phyloP scores from a whole-genome alignment of 768 basidiomycete genomes.

The Leccinum imitatum region DNA sequence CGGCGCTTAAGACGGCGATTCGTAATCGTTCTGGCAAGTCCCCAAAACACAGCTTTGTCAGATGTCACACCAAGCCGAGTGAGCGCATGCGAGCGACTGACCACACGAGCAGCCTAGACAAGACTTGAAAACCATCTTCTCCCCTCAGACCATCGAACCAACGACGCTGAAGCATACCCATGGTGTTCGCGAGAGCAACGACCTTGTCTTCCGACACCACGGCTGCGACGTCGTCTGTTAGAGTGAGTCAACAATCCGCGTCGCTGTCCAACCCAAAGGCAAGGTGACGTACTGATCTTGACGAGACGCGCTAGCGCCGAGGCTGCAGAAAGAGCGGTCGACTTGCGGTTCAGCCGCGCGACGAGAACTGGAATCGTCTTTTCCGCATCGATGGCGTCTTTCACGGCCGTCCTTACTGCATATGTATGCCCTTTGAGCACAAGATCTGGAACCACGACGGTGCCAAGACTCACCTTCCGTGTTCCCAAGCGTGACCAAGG shows the following conservation, averaged over 20 bases:
- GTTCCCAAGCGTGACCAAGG: constrained; percentile 17
- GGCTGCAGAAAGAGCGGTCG: constrained; percentile 22
- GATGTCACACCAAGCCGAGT: too few relatives aligned
- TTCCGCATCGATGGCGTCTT: constrained; percentile 13
- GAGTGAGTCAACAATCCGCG: not conserved
- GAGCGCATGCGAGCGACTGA: too few relatives aligned
- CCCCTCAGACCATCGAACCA: constrained; percentile 31
- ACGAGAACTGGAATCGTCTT: constrained; percentile 20
- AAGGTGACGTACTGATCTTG: constrained; percentile 19
- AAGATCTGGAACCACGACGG: not conserved
- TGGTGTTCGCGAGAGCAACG: constrained; percentile 8
- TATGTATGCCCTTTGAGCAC: not conserved
- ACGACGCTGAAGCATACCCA: constrained; percentile 24
- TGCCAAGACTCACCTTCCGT: constrained; percentile 4
- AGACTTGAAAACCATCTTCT: constrained; percentile 26
- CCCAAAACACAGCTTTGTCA: too few relatives aligned
- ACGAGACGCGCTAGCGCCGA: constrained; percentile 16
- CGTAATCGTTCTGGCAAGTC: constrained; percentile 16
- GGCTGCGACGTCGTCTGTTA: constrained; percentile 18
- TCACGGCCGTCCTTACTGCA: constrained; percentile 11
- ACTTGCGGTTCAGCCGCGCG: constrained; percentile 14
- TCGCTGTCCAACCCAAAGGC: not conserved
- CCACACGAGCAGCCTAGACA: constrained; percentile 13
- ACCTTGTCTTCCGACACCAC: constrained; percentile 7
- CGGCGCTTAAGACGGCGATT: constrained; percentile 13